Evolutionary conservation across 1,284 basidiomycete species (phyloP), one percentile per base, ranked within the genome.

Genomic region (Irpex rosettiformis): DNA sequence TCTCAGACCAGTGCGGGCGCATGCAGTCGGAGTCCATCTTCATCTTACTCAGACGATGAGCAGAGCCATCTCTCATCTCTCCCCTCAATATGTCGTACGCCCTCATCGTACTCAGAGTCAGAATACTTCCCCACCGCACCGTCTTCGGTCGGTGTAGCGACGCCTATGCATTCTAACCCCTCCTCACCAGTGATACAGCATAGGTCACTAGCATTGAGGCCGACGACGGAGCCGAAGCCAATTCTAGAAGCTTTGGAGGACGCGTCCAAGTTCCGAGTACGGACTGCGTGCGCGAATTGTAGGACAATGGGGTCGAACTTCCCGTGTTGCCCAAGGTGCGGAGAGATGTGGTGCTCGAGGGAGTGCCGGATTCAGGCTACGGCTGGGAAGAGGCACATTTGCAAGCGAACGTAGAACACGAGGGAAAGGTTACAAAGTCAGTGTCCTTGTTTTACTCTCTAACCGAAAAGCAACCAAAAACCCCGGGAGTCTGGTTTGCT

Each of bases 291-390:
- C 64, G 78, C 83, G 5, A 79, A 84, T 1, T 90, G 88, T 68
- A 73, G 73, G 29, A 82, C 78, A 66, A 60, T 64, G 2, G 88
- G 88, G 1, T 73, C 74, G 25, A 85, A 88, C 63, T 89, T 80
- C 69, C 87, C 88, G 7, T 79, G 79, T 33, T 90, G 88, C 68
- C 78, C 81, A 2, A 82, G 78, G 63, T 90, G 88, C 65, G 75
- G 77, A 13, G 79, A 81, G 58, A 80, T 78, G 73, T 90, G 87
- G 86, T 90, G 88, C 64, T 89, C 86, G 48, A 75, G 88, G 54
- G 73, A 79, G 42, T 90, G 88, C 67, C 77, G 87, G 54, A 65
- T 88, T 57, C 72, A 76, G 55, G 79, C 66, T 25, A 65, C 76
- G 28, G 79, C 79, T 52, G 67, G 66, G 37, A 84, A 69, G 68